Conservation (phyloP, 345 rosid species). For the Viola odorata region DNA sequence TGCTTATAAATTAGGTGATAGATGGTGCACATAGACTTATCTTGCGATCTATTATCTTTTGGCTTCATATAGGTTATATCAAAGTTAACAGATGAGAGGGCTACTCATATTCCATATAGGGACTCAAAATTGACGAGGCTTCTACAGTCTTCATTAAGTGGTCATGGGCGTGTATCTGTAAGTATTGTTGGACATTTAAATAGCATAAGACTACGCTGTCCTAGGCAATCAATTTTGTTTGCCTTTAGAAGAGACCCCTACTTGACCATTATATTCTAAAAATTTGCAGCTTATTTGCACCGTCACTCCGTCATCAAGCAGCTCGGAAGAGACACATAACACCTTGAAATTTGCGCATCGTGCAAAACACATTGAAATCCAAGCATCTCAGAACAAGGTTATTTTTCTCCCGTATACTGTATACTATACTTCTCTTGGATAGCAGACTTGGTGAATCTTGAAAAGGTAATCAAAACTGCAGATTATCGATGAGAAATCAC, state of each 20-base stretch:
- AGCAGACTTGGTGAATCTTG: neutral
- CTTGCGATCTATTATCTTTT: constrained; percentile 4
- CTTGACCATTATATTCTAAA: constrained; percentile 24
- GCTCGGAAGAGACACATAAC: constrained; percentile 95
- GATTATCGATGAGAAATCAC: constrained; percentile 98
- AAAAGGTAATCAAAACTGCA: constrained; percentile 32
- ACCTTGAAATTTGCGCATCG: constrained; percentile 99
- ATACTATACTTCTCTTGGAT: constrained; percentile 7
- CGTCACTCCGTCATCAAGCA: constrained; percentile 94
- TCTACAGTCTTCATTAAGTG: constrained; percentile 94
- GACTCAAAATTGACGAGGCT: constrained; percentile 98
- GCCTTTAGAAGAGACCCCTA: neutral
- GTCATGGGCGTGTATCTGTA: constrained; percentile 99
- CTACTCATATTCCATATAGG: constrained; percentile 91
- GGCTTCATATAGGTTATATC: constrained; percentile 67
- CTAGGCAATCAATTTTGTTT: neutral
- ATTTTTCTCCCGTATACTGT: neutral
- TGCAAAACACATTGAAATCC: constrained; percentile 97
- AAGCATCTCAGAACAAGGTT: constrained; percentile 92
- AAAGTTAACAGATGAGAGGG: constrained; percentile 86
- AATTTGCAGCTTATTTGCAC: constrained; percentile 89
- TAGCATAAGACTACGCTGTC: constrained; percentile 2
- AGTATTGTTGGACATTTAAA: constrained; percentile 24
- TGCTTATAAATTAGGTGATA: neutral
- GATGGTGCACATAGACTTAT: constrained; percentile 5